These are phyloP conservation scores for Fraxinus pennsylvanica DNA, from an alignment of 257 asterid species.

Conservation along the genomic window DNA sequence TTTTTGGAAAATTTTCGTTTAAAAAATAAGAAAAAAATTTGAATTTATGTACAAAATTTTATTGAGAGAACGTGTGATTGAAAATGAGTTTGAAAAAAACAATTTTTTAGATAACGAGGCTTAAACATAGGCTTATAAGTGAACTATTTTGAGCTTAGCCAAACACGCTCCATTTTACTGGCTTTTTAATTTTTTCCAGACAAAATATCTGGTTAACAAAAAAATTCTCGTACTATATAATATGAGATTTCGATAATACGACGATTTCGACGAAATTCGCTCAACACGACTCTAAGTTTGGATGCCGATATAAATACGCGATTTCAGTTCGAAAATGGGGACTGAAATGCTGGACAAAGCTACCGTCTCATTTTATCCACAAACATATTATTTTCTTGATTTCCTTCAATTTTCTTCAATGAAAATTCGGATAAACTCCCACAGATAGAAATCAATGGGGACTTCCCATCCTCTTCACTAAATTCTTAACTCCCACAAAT, in stretches of 20 bases:
- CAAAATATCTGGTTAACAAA: too few species aligned
- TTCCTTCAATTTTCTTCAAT: neutral
- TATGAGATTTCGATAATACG: neutral
- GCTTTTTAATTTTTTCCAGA: too few species aligned
- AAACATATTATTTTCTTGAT: neutral
- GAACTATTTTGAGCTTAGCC: too few species aligned
- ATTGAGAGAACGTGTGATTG: too few species aligned
- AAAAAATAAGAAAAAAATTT: too few species aligned
- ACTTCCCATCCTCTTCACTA: conserved; percentile 34
- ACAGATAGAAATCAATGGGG: conserved; percentile 34
- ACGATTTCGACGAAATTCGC: neutral
- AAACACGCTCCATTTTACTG: too few species aligned
- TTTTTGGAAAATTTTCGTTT: too few species aligned
- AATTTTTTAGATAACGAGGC: too few species aligned
- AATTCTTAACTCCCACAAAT: conserved; percentile 28
- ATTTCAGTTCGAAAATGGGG: conserved; percentile 2
- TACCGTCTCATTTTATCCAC: neutral
- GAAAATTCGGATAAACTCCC: neutral
- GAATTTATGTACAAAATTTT: too few species aligned
- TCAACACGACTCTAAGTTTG: neutral
- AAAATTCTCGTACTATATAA: too few species aligned
- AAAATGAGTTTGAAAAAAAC: too few species aligned
- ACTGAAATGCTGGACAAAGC: conserved; percentile 1
- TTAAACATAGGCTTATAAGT: too few species aligned
- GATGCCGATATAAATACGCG: neutral